Conservation (phyloP, 2,329 filamentous ascomycete species). For the Myriosclerotinia scirpicola region DNA sequence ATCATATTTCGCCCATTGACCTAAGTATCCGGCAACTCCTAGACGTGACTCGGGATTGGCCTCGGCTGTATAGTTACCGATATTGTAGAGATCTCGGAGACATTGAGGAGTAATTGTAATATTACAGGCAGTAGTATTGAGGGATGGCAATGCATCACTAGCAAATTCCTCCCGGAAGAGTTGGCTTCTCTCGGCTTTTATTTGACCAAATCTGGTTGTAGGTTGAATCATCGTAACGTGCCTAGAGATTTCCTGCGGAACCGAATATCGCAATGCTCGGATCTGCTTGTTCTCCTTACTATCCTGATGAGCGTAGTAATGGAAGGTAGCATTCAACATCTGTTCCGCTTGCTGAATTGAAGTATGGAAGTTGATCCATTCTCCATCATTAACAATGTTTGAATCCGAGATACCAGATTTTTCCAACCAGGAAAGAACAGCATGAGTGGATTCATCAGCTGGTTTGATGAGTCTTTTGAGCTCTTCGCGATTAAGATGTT, state of each 20-base stretch:
- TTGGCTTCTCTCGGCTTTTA: constrained; percentile 34
- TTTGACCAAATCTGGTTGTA: constrained; percentile 52
- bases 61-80: constrained; percentile 51
- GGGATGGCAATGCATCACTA: constrained; percentile 33
- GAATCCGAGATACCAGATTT: constrained; percentile 50
- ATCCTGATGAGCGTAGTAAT: constrained; percentile 41
- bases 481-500: constrained; percentile 52
- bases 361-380: constrained; percentile 48
- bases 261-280: constrained; percentile 49
- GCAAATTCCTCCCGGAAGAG: constrained; percentile 24
- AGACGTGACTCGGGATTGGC: constrained; percentile 53
- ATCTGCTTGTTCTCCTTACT: constrained; percentile 46
- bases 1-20: constrained; percentile 34
- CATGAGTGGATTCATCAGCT: constrained; percentile 49
- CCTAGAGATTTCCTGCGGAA: constrained; percentile 41
- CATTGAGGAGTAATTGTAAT: constrained; percentile 41
- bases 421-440: constrained; percentile 55
- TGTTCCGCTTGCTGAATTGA: constrained; percentile 37
- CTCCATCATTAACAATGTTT: constrained; percentile 52
- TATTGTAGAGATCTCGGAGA: constrained; percentile 40
- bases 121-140: constrained; percentile 35
- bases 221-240: constrained; percentile 47
- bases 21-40: constrained; percentile 55
- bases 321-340: constrained; percentile 43
- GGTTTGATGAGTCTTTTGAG: constrained; percentile 55